Conservation (phyloP, 108 stramenopile genomes). For the Chaetoceros tenuissimus region DNA sequence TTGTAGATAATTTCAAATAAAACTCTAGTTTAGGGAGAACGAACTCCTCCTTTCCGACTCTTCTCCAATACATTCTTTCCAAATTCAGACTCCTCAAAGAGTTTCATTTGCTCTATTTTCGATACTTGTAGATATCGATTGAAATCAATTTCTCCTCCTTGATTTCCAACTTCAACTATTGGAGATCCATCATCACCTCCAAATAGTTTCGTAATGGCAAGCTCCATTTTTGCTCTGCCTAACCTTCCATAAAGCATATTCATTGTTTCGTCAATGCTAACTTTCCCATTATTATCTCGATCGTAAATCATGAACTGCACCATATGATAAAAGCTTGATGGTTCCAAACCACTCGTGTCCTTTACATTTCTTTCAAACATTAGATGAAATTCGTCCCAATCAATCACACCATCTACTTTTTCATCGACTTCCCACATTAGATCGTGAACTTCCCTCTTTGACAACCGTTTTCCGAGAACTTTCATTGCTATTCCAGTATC, state of each 20-base stretch:
- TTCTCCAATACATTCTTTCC: conserved; percentile 31
- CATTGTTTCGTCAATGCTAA: conserved; percentile 87
- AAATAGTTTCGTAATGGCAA: conserved; percentile 31
- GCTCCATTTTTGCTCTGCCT: conserved; percentile 64
- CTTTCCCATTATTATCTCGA: conserved; percentile 47
- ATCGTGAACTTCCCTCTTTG: conserved; percentile 71
- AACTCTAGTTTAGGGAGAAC: no score
- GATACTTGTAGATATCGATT: conserved; percentile 53
- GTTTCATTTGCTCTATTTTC: conserved; percentile 39
- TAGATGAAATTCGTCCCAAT: conserved; percentile 83
- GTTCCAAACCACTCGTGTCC: conserved; percentile 79
- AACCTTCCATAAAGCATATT: conserved; percentile 84
- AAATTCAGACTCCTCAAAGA: conserved; percentile 34
- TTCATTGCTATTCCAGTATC: conserved; percentile 64
- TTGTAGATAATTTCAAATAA: no score
- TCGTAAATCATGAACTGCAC: conserved; percentile 91
- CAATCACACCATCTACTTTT: conserved; percentile 74
- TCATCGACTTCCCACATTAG: conserved; percentile 93
- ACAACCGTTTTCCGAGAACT: conserved; percentile 44
- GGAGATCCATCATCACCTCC: conserved; percentile 39
- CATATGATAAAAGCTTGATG: conserved; percentile 70
- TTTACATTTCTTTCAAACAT: conserved; percentile 81
- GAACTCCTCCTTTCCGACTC: conserved; percentile 22
- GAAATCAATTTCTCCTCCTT: conserved; percentile 74
- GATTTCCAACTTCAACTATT: conserved; percentile 57